Evolutionary conservation across 176 grass and related monocot genomes (phyloP), one percentile per base, ranked within the genome.

Genomic region (Rhynchospora pubera): DNA sequence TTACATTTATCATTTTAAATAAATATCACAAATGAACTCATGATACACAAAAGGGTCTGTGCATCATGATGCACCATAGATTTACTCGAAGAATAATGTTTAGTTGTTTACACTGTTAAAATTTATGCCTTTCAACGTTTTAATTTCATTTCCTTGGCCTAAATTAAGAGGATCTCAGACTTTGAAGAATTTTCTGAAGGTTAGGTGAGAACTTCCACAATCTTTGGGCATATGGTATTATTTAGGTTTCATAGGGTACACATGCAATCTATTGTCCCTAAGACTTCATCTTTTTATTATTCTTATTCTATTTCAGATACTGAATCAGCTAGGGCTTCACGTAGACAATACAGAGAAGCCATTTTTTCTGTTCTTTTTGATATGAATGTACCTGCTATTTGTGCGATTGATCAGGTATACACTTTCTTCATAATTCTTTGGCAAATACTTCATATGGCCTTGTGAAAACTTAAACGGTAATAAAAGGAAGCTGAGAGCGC

Each of bases 361-460:
- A 5, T 98, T 64, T 88, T 88, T 77, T 94, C 96, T 1, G 90
- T 98, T 78, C 87, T 98, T 32, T 98, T 98, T 22, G 96, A 94
- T 70, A 91, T 98, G 92, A 93, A 98, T 93, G 96, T 89, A 79
- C 96, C 92, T 86, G 87, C 87, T 83, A 89, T 98, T 87, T 94
- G 92, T 79, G 86, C 90, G 24, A 88, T 91, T 85, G 89, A 94
- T 91, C 96, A 98, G 82, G 96, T 94, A 77, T 84, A 87, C 44
- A 58, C 63, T 69, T 46, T 75, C 52, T 19, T 23, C 42, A 4
- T 10, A 19, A 42, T 79, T 47, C 18, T 21, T 46, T 50, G 4
- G 9, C 45, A 73, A 23, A 19, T 73, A 73, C 22, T 50, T 73
- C 7, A 50, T 24, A 73, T 73, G 69, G 9, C 7, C 68, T 73